phyloP scores from a whole-genome alignment of 108 stramenopile genomes.

The Nannochloropsis salina region DNA sequence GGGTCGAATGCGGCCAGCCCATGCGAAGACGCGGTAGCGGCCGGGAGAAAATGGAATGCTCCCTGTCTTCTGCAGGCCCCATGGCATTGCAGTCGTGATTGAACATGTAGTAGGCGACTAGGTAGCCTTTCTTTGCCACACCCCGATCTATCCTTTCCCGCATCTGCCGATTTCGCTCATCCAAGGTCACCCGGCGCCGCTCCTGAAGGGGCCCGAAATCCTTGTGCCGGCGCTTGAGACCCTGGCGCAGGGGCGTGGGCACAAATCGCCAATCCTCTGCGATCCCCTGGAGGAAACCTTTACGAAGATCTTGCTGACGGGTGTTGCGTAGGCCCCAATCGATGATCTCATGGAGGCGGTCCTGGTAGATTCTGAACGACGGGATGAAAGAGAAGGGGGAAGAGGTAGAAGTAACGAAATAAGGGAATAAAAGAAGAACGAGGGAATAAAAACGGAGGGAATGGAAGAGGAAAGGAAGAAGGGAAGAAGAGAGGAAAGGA shows the following conservation, averaged over 20 bases:
- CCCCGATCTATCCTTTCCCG: not conserved
- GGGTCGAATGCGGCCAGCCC: not conserved
- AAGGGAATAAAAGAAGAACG: not conserved
- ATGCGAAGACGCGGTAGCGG: not conserved
- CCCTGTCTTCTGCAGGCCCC: not conserved
- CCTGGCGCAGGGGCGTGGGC: not conserved
- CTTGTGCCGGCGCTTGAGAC: not conserved
- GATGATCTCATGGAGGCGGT: slow-evolving; percentile 3
- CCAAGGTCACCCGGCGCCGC: not conserved
- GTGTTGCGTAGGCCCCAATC: slow-evolving; percentile 8
- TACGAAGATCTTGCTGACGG: not conserved
- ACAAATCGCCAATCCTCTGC: not conserved
- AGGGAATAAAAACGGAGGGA: no score
- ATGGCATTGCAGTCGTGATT: slow-evolving; percentile 17
- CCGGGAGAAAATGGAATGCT: not conserved
- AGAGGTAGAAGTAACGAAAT: not conserved
- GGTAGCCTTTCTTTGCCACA: not conserved
- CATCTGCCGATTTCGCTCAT: not conserved
- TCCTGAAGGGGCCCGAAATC: not conserved
- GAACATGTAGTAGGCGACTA: slow-evolving; percentile 5
- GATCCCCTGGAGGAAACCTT: not conserved
- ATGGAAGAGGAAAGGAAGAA: no score
- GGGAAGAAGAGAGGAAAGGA: no score
- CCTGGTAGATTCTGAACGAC: not conserved
- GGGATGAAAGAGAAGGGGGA: not conserved